Evolutionary conservation across 2,329 filamentous ascomycete genomes (phyloP), one percentile per base, ranked within the genome.

Genomic region (Xylariaceae sp.): DNA sequence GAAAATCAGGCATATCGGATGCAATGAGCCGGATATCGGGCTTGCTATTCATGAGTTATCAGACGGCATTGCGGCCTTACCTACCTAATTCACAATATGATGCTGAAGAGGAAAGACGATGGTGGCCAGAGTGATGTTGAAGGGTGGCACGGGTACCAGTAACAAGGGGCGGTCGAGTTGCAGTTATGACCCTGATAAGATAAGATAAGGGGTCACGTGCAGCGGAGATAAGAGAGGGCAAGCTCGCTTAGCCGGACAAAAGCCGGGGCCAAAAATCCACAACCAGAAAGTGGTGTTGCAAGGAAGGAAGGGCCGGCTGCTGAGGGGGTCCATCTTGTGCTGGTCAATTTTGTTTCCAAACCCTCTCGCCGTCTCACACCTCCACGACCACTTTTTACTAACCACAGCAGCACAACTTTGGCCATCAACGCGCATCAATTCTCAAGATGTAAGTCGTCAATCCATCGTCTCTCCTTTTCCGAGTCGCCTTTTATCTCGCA

Each of bases 361-460:
- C 59, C 61, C 55, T 65, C 57, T 56, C 39, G 54, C 49, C 52
- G 43, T 48, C 51, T 42, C 42, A 47, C 42, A 57, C 54, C 48
- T 54, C 54, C 53, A 56, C 55, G 49, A 58, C 57, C 55, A 53
- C 55, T 55, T 59, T 44, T 56, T 61, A 67, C 63, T 67, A 67
- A 68, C 63, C 61, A 64, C 55, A 65, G 61, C 64, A 63, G 59
- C 59, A 58, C 54, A 61, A 42, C 36, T 51, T 57, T 51, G 65
- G 62, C 64, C 66, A 66, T 67, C 65, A 60, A 50, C 54, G 54
- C 51, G 44, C 54, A 57, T 57, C 59, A 62, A 58, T 56, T 51
- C 32, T 62, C 66, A 69, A 66, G 58, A 68, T 69, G 67, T 69
- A 63, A 69, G 68, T 66, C 30, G 44, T 30, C 5, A 18, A 26